Evolutionary conservation across 495 filamentous ascomycete genomes (phyloP).

Genomic region (Penicillium flavigenum): DNA sequence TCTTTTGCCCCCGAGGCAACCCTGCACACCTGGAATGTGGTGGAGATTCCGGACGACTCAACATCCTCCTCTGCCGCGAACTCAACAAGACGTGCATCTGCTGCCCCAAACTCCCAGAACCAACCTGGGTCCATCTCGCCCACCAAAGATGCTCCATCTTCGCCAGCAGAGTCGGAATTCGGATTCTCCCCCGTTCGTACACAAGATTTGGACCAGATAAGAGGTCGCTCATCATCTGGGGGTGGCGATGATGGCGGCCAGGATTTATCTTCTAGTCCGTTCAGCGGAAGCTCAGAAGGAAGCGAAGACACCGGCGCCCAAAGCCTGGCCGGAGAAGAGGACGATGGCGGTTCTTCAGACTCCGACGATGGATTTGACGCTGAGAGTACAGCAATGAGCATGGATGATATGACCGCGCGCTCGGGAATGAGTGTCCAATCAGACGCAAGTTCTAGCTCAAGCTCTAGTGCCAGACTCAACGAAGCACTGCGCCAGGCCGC

Average conservation of each 20-base stretch:
- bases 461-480: slow-evolving; percentile 68
- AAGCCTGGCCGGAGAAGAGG: slow-evolving; percentile 51
- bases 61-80: slow-evolving; percentile 80
- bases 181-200: slow-evolving; percentile 68
- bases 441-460: slow-evolving; percentile 57
- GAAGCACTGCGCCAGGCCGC: slow-evolving; percentile 74
- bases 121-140: slow-evolving; percentile 37
- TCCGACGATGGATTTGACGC: slow-evolving; percentile 62
- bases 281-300: slow-evolving; percentile 65
- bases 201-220: slow-evolving; percentile 60
- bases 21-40: slow-evolving; percentile 94
- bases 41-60: slow-evolving; percentile 83
- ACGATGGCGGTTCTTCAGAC: slow-evolving; percentile 45
- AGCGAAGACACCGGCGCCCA: slow-evolving; percentile 56
- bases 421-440: slow-evolving; percentile 57
- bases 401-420: slow-evolving; percentile 68
- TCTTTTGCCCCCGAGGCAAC: slow-evolving; percentile 98
- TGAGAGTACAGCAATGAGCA: slow-evolving; percentile 72
- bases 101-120: slow-evolving; percentile 49
- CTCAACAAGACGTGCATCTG: slow-evolving; percentile 68
- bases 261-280: slow-evolving; percentile 76
- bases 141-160: slow-evolving; percentile 64
- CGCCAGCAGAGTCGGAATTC: slow-evolving; percentile 60
- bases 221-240: slow-evolving; percentile 22
- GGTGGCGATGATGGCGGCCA: slow-evolving; percentile 31